phyloP scores from a whole-genome alignment of 164 flowering plant genomes.

The Stephania cephalantha region DNA sequence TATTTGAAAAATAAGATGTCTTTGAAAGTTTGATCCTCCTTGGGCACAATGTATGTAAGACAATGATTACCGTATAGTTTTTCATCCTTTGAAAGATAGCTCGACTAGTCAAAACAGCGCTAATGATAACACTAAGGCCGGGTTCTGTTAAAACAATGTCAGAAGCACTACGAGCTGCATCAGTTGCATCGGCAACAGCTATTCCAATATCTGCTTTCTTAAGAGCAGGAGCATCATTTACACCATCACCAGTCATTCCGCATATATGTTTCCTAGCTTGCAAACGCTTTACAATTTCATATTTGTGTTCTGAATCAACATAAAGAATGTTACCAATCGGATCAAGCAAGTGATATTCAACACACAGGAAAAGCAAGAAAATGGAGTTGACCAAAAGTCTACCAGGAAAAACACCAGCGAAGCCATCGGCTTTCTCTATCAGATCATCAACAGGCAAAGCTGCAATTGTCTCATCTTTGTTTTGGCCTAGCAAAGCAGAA shows the following conservation, averaged over 20 bases:
- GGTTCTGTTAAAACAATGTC: conserved; percentile 94
- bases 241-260: conserved; percentile 98
- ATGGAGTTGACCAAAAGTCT: not conserved
- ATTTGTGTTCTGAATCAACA: conserved; percentile 65
- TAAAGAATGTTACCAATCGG: not conserved
- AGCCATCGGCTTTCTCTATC: conserved; percentile 92
- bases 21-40: not conserved
- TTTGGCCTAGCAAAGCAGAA: conserved; percentile 72
- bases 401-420: conserved; percentile 96
- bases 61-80: conserved; percentile 56
- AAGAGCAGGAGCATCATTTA: conserved; percentile 91
- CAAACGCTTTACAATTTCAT: conserved; percentile 75
- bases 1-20: not conserved
- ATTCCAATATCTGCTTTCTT: conserved; percentile 92
- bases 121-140: conserved; percentile 80
- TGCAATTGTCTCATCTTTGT: conserved; percentile 69
- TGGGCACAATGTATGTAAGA: not conserved
- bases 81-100: conserved; percentile 91
- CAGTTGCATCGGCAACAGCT: conserved; percentile 94
- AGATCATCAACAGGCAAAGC: conserved; percentile 81
- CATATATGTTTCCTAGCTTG: conserved; percentile 85
- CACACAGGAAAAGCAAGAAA: not conserved
- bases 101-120: conserved; percentile 81
- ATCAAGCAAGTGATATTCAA: conserved; percentile 1
- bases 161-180: conserved; percentile 93